Evolutionary conservation across 305 asterid genomes (phyloP), one percentile per base, ranked within the genome.

Genomic region (Solanum hybrid): DNA sequence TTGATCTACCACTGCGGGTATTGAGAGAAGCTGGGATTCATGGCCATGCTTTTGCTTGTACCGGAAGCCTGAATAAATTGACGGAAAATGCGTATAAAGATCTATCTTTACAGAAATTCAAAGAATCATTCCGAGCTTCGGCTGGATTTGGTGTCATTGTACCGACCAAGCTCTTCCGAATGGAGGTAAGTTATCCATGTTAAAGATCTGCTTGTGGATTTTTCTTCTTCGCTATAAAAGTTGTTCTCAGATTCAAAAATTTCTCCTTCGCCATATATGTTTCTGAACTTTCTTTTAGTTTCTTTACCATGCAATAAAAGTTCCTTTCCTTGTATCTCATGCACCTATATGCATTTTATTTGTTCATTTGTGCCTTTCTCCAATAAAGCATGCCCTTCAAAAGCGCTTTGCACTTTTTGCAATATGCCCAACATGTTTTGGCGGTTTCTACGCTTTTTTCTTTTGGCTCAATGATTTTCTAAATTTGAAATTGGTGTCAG

Each of bases 11-110:
- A 12, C 87, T 96, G 94, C 94, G 90, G 93, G 93, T 95, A 89
- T 90, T 96, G 14, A 93, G 97, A 89, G 96, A 95, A 86, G 96
- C 99, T 81, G 99, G 98, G 88, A 95, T 98, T 85, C 98, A 98
- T 88, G 99, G 97, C 20, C 99, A 98, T 69, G 90, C 91, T 56
- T 98, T 98, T 92, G 97, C 99, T 90, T 94, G 96, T 93, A 90
- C 98, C 4, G 99, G 99, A 79, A 98, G 97, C 93, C 94, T 98
- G 90, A 95, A 92, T 90, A 96, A 93, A 89, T 88, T 98, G 81
- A 92, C 95, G 4, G 98, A 95, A 92, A 92, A 93, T 87, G 94
- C 98, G 0, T 96, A 90, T 94, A 90, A 78, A 89, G 94, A 82
- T 24, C 89, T 96, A 56, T 93, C 97, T 56, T 85, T 94, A 40